phyloP scores from a whole-genome alignment of 768 basidiomycete species.

The Naganishia vaughanmartiniae region DNA sequence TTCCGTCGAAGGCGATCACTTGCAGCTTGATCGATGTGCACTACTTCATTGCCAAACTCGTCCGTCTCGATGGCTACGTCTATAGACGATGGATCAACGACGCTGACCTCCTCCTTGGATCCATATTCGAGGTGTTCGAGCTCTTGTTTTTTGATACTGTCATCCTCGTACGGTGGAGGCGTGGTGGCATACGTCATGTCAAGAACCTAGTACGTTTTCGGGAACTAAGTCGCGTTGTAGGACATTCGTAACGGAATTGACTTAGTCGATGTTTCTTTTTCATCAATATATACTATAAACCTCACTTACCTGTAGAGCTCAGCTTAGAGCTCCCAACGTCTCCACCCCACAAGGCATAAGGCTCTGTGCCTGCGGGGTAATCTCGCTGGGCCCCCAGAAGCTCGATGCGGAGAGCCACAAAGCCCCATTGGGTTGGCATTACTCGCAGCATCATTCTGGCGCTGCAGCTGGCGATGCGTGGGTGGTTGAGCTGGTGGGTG shows the following conservation, averaged over 20 bases:
- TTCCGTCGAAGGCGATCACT: slow-evolving; percentile 27
- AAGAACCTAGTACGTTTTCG: not conserved
- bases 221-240: not conserved
- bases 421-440: too few species aligned
- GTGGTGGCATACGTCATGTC: not conserved
- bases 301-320: not conserved
- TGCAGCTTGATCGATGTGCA: slow-evolving; percentile 24
- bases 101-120: not conserved
- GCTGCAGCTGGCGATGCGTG: too few species aligned
- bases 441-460: too few species aligned
- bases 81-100: not conserved
- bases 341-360: too few species aligned
- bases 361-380: not conserved
- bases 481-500: too few species aligned
- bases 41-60: slow-evolving; percentile 8
- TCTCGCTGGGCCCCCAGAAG: not conserved
- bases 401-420: not conserved
- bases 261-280: not conserved
- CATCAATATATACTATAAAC: not conserved
- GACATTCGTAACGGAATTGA: not conserved
- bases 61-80: slow-evolving; percentile 4
- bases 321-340: too few species aligned
- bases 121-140: slow-evolving; percentile 4
- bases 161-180: not conserved
- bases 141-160: slow-evolving; percentile 1